Conservation (phyloP, 1,284 basidiomycete species). For the Fomitiporia mediterranea region DNA sequence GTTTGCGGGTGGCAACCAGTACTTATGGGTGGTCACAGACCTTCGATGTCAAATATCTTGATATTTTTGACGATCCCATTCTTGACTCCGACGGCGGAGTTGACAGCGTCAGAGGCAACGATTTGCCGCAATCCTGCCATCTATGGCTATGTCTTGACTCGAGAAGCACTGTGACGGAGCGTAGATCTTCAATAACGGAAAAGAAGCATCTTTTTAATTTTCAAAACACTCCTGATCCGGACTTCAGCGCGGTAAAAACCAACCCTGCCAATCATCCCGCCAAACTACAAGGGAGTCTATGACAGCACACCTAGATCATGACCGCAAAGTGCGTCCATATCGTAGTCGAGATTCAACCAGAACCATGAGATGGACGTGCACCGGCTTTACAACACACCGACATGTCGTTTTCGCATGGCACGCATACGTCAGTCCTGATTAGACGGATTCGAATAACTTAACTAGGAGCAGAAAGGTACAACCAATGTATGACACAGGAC, state of each 20-base stretch:
- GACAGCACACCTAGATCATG: background rate
- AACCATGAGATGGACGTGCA: no score
- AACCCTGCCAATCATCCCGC: background rate
- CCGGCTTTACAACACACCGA: no score
- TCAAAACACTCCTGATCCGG: background rate
- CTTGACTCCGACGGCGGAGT: slow-evolving; percentile 7
- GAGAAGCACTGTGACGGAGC: background rate
- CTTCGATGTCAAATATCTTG: background rate
- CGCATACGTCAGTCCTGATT: no score
- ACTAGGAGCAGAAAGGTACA: no score
- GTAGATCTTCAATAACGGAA: background rate
- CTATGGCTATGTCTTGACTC: slow-evolving; percentile 10
- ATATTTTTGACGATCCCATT: slow-evolving; percentile 7
- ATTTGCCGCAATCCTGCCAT: slow-evolving; percentile 6
- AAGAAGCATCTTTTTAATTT: background rate
- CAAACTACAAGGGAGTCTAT: no score
- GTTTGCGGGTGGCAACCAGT: slow-evolving; percentile 1
- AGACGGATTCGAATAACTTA: no score
- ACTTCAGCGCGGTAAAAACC: background rate
- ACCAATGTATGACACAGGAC: no score
- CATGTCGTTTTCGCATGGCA: no score
- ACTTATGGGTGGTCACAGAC: background rate
- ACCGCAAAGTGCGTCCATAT: background rate
- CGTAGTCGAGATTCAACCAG: no score
- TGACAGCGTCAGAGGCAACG: slow-evolving; percentile 9